Conservation (phyloP, 192 early-diverging fungal species). For the Coemansia sp. region DNA sequence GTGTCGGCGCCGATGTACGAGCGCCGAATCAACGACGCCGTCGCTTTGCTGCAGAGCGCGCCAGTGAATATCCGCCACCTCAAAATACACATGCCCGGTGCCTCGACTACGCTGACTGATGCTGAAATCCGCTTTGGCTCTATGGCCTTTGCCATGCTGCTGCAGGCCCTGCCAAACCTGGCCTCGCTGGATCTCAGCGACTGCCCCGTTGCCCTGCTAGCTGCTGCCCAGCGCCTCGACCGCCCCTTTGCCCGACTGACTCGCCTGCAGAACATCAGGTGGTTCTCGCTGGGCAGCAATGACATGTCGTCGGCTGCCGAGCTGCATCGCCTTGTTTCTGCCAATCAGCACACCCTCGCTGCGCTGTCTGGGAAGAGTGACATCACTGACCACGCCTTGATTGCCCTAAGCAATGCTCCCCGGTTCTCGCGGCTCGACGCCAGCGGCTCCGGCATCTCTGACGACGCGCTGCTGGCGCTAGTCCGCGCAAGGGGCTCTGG, state of each 20-base stretch:
- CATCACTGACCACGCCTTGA: conserved; percentile 29
- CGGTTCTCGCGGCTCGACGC: conserved; percentile 32
- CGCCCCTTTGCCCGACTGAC: conserved; percentile 4
- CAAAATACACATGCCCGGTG: conserved; percentile 34
- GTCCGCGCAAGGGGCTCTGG: conserved; percentile 20
- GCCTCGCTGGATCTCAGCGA: conserved; percentile 46
- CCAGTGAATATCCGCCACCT: conserved; percentile 28
- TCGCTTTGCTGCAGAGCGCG: conserved; percentile 7
- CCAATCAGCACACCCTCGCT: conserved; percentile 30
- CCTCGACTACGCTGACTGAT: conserved; percentile 33
- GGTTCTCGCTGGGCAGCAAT: conserved; percentile 52
- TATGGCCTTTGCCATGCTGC: conserved; percentile 28
- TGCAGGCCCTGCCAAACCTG: conserved; percentile 29
- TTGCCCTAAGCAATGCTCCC: conserved; percentile 33
- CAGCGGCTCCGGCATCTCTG: conserved; percentile 44
- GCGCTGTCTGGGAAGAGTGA: conserved; percentile 37
- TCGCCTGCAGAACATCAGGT: conserved; percentile 31
- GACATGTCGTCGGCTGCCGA: conserved; percentile 49
- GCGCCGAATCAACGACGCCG: conserved; percentile 38
- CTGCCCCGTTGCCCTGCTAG: conserved; percentile 34
- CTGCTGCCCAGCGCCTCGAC: background rate
- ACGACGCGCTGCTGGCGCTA: conserved; percentile 37
- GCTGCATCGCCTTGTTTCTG: conserved; percentile 21
- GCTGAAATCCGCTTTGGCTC: conserved; percentile 37
- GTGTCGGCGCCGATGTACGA: conserved; percentile 45